Evolutionary conservation across 2,329 filamentous ascomycete genomes (phyloP).

Genomic region (Septoria petroselini): DNA sequence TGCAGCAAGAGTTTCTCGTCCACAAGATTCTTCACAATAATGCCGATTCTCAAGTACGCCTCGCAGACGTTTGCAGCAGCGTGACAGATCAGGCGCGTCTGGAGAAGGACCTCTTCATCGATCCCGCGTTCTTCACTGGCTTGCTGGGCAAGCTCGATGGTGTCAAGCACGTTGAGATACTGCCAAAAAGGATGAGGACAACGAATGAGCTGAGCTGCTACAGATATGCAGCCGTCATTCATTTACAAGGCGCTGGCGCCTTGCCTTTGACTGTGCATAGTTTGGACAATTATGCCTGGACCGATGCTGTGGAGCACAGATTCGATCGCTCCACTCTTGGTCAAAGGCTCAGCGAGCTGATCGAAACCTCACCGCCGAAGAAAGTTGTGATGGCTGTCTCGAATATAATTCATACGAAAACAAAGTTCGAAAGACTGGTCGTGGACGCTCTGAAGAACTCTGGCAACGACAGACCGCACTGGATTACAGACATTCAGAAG

Average conservation of each 20-base stretch:
- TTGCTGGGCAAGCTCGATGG: conserved; percentile 4
- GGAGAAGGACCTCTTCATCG: conserved; percentile 16
- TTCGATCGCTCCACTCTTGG: conserved; percentile 5
- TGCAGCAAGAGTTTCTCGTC: conserved; percentile 15
- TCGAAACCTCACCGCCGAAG: neutral
- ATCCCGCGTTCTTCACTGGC: conserved; percentile 16
- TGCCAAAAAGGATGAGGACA: conserved; percentile 19
- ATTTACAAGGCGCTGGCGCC: conserved; percentile 3
- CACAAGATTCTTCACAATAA: conserved; percentile 10
- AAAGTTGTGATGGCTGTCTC: conserved; percentile 17
- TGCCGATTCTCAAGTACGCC: too few relatives aligned
- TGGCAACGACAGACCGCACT: neutral
- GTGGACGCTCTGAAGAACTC: conserved; percentile 8
- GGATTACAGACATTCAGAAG: neutral
- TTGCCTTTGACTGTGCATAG: neutral
- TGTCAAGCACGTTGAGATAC: conserved; percentile 19
- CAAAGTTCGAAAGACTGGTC: conserved; percentile 6
- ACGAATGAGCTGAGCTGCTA: conserved; percentile 20
- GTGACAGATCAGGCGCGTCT: conserved; percentile 8
- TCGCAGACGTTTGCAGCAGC: too few relatives aligned
- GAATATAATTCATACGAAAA: conserved; percentile 18
- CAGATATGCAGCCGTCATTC: conserved; percentile 15
- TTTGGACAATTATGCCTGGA: conserved; percentile 10
- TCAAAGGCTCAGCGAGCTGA: conserved; percentile 1
- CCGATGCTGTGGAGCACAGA: conserved; percentile 1